phyloP scores from a whole-genome alignment of 192 early-diverging fungal species.

The Entomortierella beljakovae region DNA sequence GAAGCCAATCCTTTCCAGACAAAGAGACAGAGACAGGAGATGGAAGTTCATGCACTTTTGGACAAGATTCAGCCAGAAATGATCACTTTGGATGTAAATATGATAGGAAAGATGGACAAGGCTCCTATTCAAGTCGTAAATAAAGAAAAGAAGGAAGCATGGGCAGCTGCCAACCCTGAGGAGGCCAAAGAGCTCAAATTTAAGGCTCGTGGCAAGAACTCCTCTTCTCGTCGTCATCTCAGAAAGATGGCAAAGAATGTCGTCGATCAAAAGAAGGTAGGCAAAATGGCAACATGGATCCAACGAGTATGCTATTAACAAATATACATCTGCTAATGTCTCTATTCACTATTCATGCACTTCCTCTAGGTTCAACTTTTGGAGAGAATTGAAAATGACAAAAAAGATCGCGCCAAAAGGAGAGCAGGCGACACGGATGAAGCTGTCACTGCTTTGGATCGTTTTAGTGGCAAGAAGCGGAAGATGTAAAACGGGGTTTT shows the following conservation, averaged over 20 bases:
- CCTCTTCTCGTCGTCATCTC: slow-evolving; percentile 79
- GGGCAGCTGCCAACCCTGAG: slow-evolving; percentile 59
- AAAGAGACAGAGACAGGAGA: slow-evolving; percentile 85
- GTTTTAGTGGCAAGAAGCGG: slow-evolving; percentile 64
- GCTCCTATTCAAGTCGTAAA: slow-evolving; percentile 67
- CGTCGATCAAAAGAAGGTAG: slow-evolving; percentile 78
- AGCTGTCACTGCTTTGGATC: slow-evolving; percentile 71
- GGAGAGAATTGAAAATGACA: slow-evolving; percentile 66
- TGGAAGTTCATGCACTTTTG: slow-evolving; percentile 87
- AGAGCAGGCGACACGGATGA: slow-evolving; percentile 59
- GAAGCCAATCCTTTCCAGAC: slow-evolving; percentile 96
- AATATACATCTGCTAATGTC: no score
- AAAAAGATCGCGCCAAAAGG: slow-evolving; percentile 64
- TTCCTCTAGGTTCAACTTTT: slow-evolving; percentile 54
- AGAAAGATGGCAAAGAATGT: slow-evolving; percentile 87
- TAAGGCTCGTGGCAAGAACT: slow-evolving; percentile 78
- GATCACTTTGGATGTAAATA: slow-evolving; percentile 85
- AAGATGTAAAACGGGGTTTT: slow-evolving; percentile 24
- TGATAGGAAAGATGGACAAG: slow-evolving; percentile 84
- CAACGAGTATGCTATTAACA: no score
- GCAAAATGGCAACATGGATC: no score
- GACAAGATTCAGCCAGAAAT: slow-evolving; percentile 97
- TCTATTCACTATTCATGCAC: not conserved
- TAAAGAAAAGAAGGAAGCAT: slow-evolving; percentile 70
- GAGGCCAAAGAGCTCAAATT: slow-evolving; percentile 67